phyloP scores from a whole-genome alignment of 2,329 filamentous ascomycete species.

The Botrytis galanthina region DNA sequence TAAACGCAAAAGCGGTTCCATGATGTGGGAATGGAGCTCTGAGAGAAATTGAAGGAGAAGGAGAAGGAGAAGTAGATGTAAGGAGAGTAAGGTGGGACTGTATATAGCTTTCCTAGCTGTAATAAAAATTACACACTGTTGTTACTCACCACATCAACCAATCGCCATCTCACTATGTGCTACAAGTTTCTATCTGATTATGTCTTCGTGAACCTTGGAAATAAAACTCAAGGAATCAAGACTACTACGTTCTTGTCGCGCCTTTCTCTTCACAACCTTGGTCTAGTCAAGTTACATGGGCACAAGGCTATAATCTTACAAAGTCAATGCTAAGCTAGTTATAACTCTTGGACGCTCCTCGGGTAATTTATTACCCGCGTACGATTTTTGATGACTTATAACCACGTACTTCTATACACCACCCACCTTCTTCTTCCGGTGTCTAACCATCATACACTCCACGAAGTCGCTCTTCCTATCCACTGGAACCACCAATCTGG shows the following conservation, averaged over 20 bases:
- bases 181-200: no score
- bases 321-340: neutral
- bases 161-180: neutral
- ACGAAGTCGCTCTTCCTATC: constrained; percentile 34
- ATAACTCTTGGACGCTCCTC: neutral
- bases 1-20: constrained; percentile 27
- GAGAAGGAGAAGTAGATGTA: no score
- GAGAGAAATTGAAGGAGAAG: neutral
- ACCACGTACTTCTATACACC: neutral
- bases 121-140: neutral
- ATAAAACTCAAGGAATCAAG: no score
- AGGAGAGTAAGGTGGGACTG: neutral
- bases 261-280: neutral
- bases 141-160: neutral
- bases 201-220: no score
- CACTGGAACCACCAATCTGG: constrained; percentile 43
- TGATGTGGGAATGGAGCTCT: neutral
- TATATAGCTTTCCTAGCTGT: neutral
- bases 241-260: neutral
- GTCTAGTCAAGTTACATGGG: neutral
- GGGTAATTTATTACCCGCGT: neutral
- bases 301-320: neutral
- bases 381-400: neutral
- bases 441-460: constrained; percentile 37
- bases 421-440: neutral